Evolutionary conservation across 2,329 filamentous ascomycete species (phyloP), one percentile per base, ranked within the genome.

Genomic region (Pseudodiploospora longispora): DNA sequence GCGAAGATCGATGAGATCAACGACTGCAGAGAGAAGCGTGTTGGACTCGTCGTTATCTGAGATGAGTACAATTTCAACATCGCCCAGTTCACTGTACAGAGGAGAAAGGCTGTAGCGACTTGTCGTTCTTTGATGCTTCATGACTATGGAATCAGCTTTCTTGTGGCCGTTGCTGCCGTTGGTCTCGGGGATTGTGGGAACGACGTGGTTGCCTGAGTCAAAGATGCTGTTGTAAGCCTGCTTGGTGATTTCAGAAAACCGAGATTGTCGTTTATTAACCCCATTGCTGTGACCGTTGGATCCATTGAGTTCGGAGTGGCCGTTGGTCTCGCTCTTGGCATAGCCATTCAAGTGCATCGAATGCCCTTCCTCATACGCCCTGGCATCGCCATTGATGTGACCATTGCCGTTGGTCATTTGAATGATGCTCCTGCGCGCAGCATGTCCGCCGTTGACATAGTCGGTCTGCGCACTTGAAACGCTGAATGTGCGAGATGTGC

Each of bases 21-120:
- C 30, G 6, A 61, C 46, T 1, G 51, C 48, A 4, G 34, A 31
- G 6, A 54, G 49, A 2, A 61, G 47, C 1, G 51, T 50, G 28
- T 55, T 50, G 1, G 10, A 38, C 19, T 40, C 38, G 3, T 36
- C 19, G 10, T 46, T 52, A n/a, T 57, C 53, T 4, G 56, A 54
- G 32, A 62, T 50, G 30, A 62, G 35, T 27, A 57, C 50, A 10
- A 60, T 47, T 2, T 48, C 41, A 30, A 46, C 35, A 27, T 49
- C 41, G 30, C 41, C 38, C 6, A 56, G 7, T 30, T 48, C 10
- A n/a, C 9, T 30, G 6, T 7, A 8, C 0, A 6, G 12, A 6
- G 4, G 10, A 10, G 32, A 9, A 9, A 6, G n/a, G 12, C 27
- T n/a, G 29, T 40, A 19, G 19, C 19, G 19, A 19, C n/a, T 12